Evolutionary conservation across 306 rosid species (phyloP), one percentile per base, ranked within the genome.

Genomic region (Prunus dulcis): DNA sequence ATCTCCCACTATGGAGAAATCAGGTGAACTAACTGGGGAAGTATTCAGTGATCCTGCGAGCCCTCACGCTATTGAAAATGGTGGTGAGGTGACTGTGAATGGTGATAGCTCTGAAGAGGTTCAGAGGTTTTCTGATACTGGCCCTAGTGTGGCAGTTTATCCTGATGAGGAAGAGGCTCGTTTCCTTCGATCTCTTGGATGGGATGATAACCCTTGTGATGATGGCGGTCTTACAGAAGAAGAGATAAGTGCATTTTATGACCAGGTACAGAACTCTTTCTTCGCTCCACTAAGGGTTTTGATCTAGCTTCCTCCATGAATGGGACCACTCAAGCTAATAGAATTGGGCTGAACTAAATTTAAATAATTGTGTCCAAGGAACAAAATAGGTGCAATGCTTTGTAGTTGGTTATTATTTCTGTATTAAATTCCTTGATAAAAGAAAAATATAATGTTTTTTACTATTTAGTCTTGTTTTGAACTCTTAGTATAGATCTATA

Each of bases 171-270:
- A 96, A 88, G 99, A 96, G 84, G 91, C 87, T 83, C 95, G 96
- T 58, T 96, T 96, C 82, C 98, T 96, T 69, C 93, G 93, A 62
- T 96, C 99, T 64, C 98, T 95, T 81, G 99, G 99, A 69, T 96
- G 99, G 99, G 97, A 88, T 60, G 99, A 96, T 82, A 86, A 82
- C 85, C 84, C 87, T 76, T 97, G 90, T 67, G 98, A 93, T 85
- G 97, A 95, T 76, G 99, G 76, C 51, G 99, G 97, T 52, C 97
- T 92, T 28, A 96, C 99, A 2, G 98, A 96, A 72, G 99, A 96
- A 85, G 99, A 96, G 89, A 96, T 96, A 72, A 88, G 76, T 86
- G 73, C 91, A 27, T 96, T 96, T 72, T 87, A 80, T 82, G 90
- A 85, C 80, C 87, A 86, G 91, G 99, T 96, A 76, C 82, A 84